Conservation (phyloP, 1,284 basidiomycete species). For the Coriolopsis trogii region DNA sequence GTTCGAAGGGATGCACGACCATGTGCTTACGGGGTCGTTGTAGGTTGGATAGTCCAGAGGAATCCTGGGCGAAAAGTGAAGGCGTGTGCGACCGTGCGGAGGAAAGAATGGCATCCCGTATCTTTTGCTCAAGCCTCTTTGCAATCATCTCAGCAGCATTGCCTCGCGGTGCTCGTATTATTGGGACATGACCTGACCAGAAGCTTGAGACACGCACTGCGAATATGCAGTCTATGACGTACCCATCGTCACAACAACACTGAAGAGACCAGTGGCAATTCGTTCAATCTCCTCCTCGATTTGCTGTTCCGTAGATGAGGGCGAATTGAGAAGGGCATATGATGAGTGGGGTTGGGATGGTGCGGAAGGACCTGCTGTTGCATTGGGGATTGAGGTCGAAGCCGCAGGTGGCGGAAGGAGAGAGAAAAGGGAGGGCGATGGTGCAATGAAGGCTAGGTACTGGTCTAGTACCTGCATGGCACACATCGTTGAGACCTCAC, state of each 20-base stretch:
- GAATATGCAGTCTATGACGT: conserved; percentile 29
- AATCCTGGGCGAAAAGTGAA: conserved; percentile 73
- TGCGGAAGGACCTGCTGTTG: conserved; percentile 34
- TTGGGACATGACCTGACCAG: conserved; percentile 81
- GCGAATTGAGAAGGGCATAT: conserved; percentile 93
- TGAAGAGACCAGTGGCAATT: conserved; percentile 90
- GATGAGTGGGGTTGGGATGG: conserved; percentile 45
- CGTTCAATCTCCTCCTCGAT: conserved; percentile 95
- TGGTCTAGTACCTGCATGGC: conserved; percentile 86
- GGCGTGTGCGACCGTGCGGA: conserved; percentile 65
- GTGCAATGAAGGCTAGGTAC: conserved; percentile 95
- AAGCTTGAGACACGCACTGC: neutral
- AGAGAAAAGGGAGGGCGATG: conserved; percentile 94
- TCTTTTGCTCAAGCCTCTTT: conserved; percentile 91
- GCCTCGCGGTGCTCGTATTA: conserved; percentile 93
- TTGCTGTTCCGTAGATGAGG: conserved; percentile 85
- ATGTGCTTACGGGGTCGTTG: conserved; percentile 77
- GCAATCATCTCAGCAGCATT: conserved; percentile 99
- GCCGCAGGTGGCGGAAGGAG: conserved; percentile 61
- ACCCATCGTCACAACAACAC: conserved; percentile 92
- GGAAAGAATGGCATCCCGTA: conserved; percentile 89
- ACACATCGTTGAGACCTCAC: neutral
- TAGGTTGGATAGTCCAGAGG: conserved; percentile 71
- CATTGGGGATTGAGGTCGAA: conserved; percentile 36
- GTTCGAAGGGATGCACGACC: no score